Conservation (phyloP, 768 basidiomycete species). For the Trichaptum fuscoviolaceum region DNA sequence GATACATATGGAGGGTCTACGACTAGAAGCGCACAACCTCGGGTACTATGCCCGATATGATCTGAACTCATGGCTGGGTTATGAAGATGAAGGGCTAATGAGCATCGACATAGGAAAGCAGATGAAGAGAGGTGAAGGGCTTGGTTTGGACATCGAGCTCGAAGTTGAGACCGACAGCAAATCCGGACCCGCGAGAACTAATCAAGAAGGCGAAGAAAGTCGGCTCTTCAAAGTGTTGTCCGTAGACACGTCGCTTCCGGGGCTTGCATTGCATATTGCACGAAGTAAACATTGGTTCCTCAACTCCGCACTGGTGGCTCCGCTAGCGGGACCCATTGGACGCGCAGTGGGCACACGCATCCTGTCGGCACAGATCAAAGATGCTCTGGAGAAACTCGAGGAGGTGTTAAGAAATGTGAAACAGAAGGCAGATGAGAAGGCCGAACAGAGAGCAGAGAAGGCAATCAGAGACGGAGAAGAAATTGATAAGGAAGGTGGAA, state of each 20-base stretch:
- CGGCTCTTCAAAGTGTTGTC: slow-evolving; percentile 18
- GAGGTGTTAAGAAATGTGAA: slow-evolving; percentile 4
- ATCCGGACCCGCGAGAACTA: not conserved
- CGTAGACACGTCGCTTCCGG: slow-evolving; percentile 19
- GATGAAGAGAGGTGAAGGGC: not conserved
- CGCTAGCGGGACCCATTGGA: slow-evolving; percentile 18
- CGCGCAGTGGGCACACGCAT: slow-evolving; percentile 12
- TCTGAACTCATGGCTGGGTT: slow-evolving; percentile 16
- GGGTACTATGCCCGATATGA: slow-evolving; percentile 21
- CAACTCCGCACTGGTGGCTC: slow-evolving; percentile 22
- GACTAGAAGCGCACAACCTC: slow-evolving; percentile 18
- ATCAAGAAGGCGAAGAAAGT: slow-evolving; percentile 1
- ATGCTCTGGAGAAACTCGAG: slow-evolving; percentile 13
- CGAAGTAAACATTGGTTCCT: slow-evolving; percentile 24
- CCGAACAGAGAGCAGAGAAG: not conserved
- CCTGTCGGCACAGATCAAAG: slow-evolving; percentile 16
- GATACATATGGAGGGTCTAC: slow-evolving; percentile 21
- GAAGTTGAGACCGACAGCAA: slow-evolving; percentile 13
- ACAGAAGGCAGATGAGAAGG: slow-evolving; percentile 7
- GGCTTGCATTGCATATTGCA: slow-evolving; percentile 17
- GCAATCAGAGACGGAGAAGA: not conserved
- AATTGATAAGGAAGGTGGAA: not conserved
- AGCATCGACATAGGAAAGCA: slow-evolving; percentile 13
- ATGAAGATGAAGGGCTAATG: slow-evolving; percentile 23
- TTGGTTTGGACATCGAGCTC: slow-evolving; percentile 12